Evolutionary conservation across 768 basidiomycete species (phyloP).

Genomic region (Piloderma croceum): DNA sequence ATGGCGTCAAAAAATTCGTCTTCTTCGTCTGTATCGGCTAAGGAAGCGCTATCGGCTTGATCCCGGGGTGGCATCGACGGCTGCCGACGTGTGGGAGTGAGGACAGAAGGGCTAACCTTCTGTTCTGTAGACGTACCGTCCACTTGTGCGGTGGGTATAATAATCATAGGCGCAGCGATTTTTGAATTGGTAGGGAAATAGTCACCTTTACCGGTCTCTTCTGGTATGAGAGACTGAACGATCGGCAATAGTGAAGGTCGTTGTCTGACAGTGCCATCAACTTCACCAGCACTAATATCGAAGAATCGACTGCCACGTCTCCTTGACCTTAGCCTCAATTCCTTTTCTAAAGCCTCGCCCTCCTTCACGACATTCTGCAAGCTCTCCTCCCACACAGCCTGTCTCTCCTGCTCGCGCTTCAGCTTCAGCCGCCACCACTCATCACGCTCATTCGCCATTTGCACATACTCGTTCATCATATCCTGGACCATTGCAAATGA

Average conservation of each 20-base stretch:
- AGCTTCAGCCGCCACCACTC: constrained; percentile 68
- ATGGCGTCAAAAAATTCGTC: constrained; percentile 99
- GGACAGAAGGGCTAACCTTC: constrained; percentile 11
- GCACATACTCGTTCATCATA: constrained; percentile 60
- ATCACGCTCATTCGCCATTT: constrained; percentile 74
- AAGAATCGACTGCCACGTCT: constrained; percentile 57
- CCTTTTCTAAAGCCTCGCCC: constrained; percentile 77
- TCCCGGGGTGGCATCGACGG: constrained; percentile 11
- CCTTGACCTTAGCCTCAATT: constrained; percentile 58
- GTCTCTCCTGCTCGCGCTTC: constrained; percentile 56
- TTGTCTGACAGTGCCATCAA: constrained; percentile 17
- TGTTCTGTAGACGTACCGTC: constrained; percentile 19
- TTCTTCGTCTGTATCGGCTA: constrained; percentile 72
- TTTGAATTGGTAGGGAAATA: neutral
- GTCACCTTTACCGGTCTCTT: neutral
- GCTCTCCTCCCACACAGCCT: constrained; percentile 85
- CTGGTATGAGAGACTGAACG: neutral
- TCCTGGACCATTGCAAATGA: constrained; percentile 51
- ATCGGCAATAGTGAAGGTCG: constrained; percentile 12
- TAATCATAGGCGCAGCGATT: constrained; percentile 5
- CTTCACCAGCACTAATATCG: constrained; percentile 27
- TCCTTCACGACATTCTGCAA: constrained; percentile 79
- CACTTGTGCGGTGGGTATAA: neutral
- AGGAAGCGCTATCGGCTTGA: constrained; percentile 29
- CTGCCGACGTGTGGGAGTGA: no score